phyloP scores from a whole-genome alignment of 2,329 filamentous ascomycete species.

The Hirsutella thompsonii region DNA sequence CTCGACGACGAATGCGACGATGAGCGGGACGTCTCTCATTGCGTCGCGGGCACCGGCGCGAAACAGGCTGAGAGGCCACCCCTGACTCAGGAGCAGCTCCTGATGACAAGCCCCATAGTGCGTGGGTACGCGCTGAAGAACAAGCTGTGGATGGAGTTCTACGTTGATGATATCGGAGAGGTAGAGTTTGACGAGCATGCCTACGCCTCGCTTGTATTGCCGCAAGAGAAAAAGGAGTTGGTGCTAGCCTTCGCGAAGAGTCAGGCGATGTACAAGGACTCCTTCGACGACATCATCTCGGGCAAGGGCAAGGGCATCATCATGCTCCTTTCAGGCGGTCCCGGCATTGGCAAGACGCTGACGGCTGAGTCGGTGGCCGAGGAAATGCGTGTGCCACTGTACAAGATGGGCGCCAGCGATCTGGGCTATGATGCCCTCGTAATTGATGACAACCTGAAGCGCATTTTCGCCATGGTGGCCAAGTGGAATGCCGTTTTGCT shows the following conservation, averaged over 20 bases:
- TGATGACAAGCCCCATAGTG: conserved; percentile 26
- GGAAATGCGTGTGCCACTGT: conserved; percentile 33
- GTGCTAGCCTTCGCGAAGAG: conserved; percentile 36
- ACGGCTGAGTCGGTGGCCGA: conserved; percentile 38
- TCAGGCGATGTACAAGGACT: conserved; percentile 26
- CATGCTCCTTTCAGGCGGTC: conserved; percentile 32
- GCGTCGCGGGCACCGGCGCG: conserved; percentile 7
- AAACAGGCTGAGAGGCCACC: conserved; percentile 2
- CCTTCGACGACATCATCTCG: conserved; percentile 38
- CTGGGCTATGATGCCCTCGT: conserved; percentile 52
- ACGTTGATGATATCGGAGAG: conserved; percentile 28
- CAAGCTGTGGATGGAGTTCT: conserved; percentile 36
- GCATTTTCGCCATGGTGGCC: conserved; percentile 52
- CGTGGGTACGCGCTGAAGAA: conserved; percentile 36
- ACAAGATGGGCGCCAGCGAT: conserved; percentile 49
- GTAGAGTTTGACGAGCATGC: conserved; percentile 35
- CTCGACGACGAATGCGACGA: conserved; percentile 4
- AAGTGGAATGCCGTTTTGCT: conserved; percentile 27
- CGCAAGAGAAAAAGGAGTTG: conserved; percentile 35
- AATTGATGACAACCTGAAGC: conserved; percentile 46
- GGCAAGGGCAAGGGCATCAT: conserved; percentile 39
- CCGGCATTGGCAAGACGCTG: conserved; percentile 36
- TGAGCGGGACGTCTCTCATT: too few relatives aligned
- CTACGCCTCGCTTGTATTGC: conserved; percentile 35
- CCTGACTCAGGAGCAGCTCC: conserved; percentile 24